Evolutionary conservation across 495 filamentous ascomycete genomes (phyloP).

Genomic region (Penicillium canariense): DNA sequence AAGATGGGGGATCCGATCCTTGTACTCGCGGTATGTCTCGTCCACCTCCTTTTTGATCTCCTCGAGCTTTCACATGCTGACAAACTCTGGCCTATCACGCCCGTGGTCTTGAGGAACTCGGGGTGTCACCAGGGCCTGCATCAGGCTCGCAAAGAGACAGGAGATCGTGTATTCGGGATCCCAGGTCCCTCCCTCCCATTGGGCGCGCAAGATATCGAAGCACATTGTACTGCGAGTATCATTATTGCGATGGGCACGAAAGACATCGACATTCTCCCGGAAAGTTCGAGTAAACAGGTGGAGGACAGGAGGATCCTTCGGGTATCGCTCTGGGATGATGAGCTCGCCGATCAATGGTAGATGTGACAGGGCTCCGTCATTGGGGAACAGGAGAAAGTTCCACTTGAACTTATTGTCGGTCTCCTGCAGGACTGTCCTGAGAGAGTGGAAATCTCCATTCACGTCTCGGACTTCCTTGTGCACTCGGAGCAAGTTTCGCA

Average conservation of each 20-base stretch:
- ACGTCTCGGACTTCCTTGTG: conserved; percentile 8
- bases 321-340: conserved; percentile 6
- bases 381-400: conserved; percentile 11
- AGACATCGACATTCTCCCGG: conserved; percentile 1
- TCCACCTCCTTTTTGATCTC: not conserved
- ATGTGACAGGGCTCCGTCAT: conserved; percentile 11
- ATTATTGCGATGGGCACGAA: not conserved
- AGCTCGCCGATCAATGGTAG: conserved; percentile 13
- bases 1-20: not conserved
- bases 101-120: conserved; percentile 3
- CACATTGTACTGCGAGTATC: conserved; percentile 7
- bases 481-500: conserved; percentile 1
- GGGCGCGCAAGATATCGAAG: conserved; percentile 6
- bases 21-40: not conserved
- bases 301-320: conserved; percentile 1
- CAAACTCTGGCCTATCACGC: not conserved
- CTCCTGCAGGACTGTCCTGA: conserved; percentile 6
- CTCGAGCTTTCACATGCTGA: conserved; percentile 1
- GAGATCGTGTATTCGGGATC: conserved; percentile 6
- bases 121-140: conserved; percentile 10
- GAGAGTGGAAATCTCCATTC: conserved; percentile 8
- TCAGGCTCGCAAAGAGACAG: conserved; percentile 12
- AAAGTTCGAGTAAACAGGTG: conserved; percentile 7
- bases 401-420: conserved; percentile 9
- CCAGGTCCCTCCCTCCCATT: conserved; percentile 3